phyloP scores from a whole-genome alignment of 345 rosid species.

The Euphorbia tirucalli region DNA sequence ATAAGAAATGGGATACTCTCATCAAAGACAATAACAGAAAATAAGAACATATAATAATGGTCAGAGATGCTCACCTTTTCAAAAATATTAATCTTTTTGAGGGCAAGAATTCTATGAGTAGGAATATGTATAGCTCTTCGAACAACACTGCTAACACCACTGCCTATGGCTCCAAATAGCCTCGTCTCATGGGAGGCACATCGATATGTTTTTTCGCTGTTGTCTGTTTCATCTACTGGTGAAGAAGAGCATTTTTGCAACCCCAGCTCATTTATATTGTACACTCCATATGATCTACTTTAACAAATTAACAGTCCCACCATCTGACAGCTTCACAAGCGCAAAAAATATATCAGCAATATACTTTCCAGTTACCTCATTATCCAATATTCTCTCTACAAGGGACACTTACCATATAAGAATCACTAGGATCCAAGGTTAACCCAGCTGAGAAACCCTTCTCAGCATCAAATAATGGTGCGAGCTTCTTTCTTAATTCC shows the following conservation, averaged over 20 bases:
- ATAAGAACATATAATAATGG: neutral
- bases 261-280: slow-evolving; percentile 86
- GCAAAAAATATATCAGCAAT: slow-evolving; percentile 2
- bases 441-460: slow-evolving; percentile 78
- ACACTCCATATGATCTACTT: slow-evolving; percentile 95
- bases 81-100: slow-evolving; percentile 88
- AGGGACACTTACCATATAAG: slow-evolving; percentile 53
- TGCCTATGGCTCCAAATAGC: slow-evolving; percentile 87
- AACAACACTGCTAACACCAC: slow-evolving; percentile 96
- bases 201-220: slow-evolving; percentile 62
- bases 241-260: slow-evolving; percentile 77
- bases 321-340: slow-evolving; percentile 68
- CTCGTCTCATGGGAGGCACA: slow-evolving; percentile 96
- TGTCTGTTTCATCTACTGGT: slow-evolving; percentile 54
- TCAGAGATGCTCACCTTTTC: slow-evolving; percentile 54
- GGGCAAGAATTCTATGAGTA: slow-evolving; percentile 72
- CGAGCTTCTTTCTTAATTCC: slow-evolving; percentile 75
- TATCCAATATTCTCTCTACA: neutral
- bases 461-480: slow-evolving; percentile 90
- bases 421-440: slow-evolving; percentile 62
- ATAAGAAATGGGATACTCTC: neutral
- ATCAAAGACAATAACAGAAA: slow-evolving; percentile 5
- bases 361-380: neutral
- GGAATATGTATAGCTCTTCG: slow-evolving; percentile 97
- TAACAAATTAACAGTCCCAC: slow-evolving; percentile 83